Evolutionary conservation across 2,329 filamentous ascomycete genomes (phyloP).

Genomic region (Xylariaceae sp.): DNA sequence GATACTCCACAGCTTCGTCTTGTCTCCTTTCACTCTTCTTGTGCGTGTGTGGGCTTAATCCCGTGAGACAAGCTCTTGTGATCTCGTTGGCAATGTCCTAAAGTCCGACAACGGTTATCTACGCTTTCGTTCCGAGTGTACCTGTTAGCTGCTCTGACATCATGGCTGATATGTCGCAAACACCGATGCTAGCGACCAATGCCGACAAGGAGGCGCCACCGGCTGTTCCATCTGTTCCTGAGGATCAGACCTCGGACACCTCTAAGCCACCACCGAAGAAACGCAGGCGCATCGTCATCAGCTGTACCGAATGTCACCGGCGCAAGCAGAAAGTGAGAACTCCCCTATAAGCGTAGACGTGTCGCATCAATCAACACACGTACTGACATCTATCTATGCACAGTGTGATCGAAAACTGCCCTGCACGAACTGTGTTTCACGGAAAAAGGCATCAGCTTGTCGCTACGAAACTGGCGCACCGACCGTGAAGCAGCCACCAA

Average conservation of each 20-base stretch:
- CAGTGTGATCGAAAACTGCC: slow-evolving; percentile 60
- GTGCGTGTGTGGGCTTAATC: too few relatives aligned
- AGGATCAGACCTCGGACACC: not conserved
- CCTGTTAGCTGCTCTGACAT: too few relatives aligned
- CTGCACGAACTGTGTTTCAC: slow-evolving; percentile 57
- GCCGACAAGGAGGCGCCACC: slow-evolving; percentile 14
- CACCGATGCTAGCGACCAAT: slow-evolving; percentile 15
- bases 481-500: slow-evolving; percentile 35
- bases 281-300: slow-evolving; percentile 59
- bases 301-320: slow-evolving; percentile 63
- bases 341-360: slow-evolving; percentile 1
- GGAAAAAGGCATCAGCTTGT: slow-evolving; percentile 56
- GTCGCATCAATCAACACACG: slow-evolving; percentile 7
- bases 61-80: too few relatives aligned
- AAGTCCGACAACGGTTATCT: too few relatives aligned
- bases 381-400: slow-evolving; percentile 16
- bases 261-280: slow-evolving; percentile 48
- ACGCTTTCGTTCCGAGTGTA: too few relatives aligned
- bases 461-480: slow-evolving; percentile 54
- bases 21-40: too few relatives aligned
- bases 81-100: too few relatives aligned
- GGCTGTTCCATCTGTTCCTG: too few relatives aligned
- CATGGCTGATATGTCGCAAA: too few relatives aligned
- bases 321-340: slow-evolving; percentile 56
- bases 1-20: too few relatives aligned